Base-by-base conservation (phyloP, 2,329 filamentous ascomycete genomes). In the Pezicula rhizophila region DNA sequence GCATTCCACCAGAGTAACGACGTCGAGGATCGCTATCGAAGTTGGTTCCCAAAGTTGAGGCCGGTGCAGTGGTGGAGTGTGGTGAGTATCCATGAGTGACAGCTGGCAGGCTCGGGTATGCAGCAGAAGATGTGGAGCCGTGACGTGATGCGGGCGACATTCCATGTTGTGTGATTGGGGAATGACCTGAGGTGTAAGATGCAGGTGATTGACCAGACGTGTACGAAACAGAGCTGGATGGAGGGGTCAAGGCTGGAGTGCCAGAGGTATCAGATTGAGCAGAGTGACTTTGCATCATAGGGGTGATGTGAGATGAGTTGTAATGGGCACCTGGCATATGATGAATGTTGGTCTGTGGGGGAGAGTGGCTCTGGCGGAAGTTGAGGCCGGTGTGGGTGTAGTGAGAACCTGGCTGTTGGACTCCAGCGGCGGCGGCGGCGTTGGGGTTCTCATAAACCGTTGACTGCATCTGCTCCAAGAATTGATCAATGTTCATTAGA, bases 381-480 rank as follows among this genome's bases (percentile, higher is more conserved):
- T 76, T 76, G 47, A 78, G 72, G 33, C 75, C 57, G 63, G 65
- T 49, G 61, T 76, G 75, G 15, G 81, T 70, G 60, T 86, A 84
- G 64, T 89, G 85, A 14, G 79, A 72, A 51, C 83, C 84, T 45
- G 87, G 82, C 54, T 90, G 82, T 59, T 87, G 86, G 50, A 95
- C 80, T 50, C 88, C 87, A 39, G 86, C 85, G 11, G 82, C 82
- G 2, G 89, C 88, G 28, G 89, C 85, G 45, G 90, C 85, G 60
- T 84, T 88, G 48, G 90, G 84, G 66, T 85, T 95, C 71, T 97
- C 93, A 65, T 97, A 97, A 43, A 97, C 89, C 41, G 92, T 96
- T 56, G 86, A 84, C 70, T 96, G 91, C 77, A 97, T 92, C 70
- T 96, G 89, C 70, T 96, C 90, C 48, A 99, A 80, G 67, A 97